Evolutionary conservation across 1,284 basidiomycete species (phyloP), one percentile per base, ranked within the genome.

Genomic region (Leccinum pachyderme): DNA sequence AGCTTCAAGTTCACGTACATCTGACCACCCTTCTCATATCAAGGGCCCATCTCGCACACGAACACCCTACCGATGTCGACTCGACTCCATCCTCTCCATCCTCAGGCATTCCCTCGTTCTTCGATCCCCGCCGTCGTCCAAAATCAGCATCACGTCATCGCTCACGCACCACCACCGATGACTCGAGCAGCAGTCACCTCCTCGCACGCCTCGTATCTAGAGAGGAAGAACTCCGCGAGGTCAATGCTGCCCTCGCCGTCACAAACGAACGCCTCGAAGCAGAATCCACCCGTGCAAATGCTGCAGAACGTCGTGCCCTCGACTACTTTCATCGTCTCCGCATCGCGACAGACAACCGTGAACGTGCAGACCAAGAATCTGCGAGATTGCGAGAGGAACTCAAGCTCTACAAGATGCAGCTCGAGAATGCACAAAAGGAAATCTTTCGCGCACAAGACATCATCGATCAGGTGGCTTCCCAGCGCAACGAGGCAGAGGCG

Each of bases 391-490:
- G 68, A 51, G 75, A 78, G 59, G 77, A 79, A 61, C 69, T 80
- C 28, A 68, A 72, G 55, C 46, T 80, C 60, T 79, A 78, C 64
- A 75, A 77, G 63, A 48, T 75, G 12, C 77, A 80, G 33, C 69
- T 80, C 13, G 77, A 80, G 12, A 71, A 75, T 55, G 79, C 79
- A 1, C 76, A 77, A 61, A 72, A 73, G 41, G 79, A 81, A 59
- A 76, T 80, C 31, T 64, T 65, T 54, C 71, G 78, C 8, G 79
- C 78, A 1, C 78, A 81, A 59, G 76, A 77, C 41, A 72, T 77
- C 49, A 70, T 80, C 31, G 67, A 75, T 56, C 67, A 73, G 49
- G 65, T 79, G 7, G 73, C 77, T 51, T 62, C 69, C 29, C 70
- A 75, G 51, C 70, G 72, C 46, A 63, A 67, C 27, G 74, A 77